Evolutionary conservation across 2,329 filamentous ascomycete genomes (phyloP).

Genomic region (Xylariaceae sp.): DNA sequence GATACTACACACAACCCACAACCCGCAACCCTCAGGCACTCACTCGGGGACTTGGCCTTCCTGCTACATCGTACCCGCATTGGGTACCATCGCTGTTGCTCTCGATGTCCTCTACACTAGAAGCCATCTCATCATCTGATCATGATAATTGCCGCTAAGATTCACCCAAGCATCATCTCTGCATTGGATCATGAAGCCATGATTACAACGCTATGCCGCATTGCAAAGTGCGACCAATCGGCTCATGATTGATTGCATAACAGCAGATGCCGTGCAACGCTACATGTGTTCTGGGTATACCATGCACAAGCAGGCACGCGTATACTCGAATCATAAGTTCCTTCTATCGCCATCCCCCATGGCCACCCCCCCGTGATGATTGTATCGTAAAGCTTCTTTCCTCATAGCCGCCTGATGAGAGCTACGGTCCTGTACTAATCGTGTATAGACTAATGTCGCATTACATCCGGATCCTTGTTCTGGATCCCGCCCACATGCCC

Average conservation of each 20-base stretch:
- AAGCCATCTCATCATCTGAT: slow-evolving; percentile 15
- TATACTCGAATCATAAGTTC: slow-evolving; percentile 12
- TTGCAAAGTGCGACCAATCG: slow-evolving; percentile 16
- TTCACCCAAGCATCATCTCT: slow-evolving; percentile 6
- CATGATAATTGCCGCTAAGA: slow-evolving; percentile 8
- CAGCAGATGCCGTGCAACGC: slow-evolving; percentile 19
- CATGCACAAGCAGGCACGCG: slow-evolving; percentile 10
- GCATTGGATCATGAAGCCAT: slow-evolving; percentile 18
- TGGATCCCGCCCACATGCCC: slow-evolving; percentile 61
- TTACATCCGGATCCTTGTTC: slow-evolving; percentile 49
- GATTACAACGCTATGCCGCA: slow-evolving; percentile 16
- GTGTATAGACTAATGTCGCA: slow-evolving; percentile 53
- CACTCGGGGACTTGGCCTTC: slow-evolving; percentile 5
- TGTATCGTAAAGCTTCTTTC: slow-evolving; percentile 22
- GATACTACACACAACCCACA: background rate
- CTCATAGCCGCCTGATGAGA: slow-evolving; percentile 21
- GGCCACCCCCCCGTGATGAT: slow-evolving; percentile 19
- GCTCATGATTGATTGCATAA: slow-evolving; percentile 15
- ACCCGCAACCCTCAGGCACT: background rate
- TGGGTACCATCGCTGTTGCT: background rate
- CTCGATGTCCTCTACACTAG: background rate
- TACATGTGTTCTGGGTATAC: slow-evolving; percentile 8
- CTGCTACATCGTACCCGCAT: background rate
- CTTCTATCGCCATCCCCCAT: slow-evolving; percentile 25
- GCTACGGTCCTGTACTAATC: slow-evolving; percentile 28